Base-by-base conservation (phyloP, 2,329 filamentous ascomycete species). In the Cryphonectria naterciae region DNA sequence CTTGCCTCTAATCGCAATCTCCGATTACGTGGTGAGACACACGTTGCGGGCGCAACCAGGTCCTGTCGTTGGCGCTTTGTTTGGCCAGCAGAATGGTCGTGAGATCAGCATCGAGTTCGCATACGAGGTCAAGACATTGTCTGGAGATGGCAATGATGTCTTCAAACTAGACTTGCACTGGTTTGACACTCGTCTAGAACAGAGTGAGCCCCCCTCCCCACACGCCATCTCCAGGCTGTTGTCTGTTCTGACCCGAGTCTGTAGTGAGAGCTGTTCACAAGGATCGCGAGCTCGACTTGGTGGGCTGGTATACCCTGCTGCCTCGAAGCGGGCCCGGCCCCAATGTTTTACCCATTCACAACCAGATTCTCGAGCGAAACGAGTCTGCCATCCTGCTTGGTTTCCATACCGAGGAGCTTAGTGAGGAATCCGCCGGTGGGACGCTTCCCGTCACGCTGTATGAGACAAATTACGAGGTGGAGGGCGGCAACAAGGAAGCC, bases 1-100 rank as follows among this genome's bases (percentile, higher is more conserved):
- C 37, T 91, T 99, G 65, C 95, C 97, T 67, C 92, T 98, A 75
- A 93, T 99, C 82, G 97, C 93, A 74, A 96, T 99, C 77, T 97
- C 95, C 76, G 96, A 99, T 81, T 97, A 97, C 80, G 94, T 98
- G 80, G 97, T 95, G 71, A 90, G 96, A 72, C 95, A 97, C 81
- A 93, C 91, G 1, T 87, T 97, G 70, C 90, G 96, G 71, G 85
- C 89, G 67, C 91, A 94, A 76, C 80, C 85, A 25, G 93, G 93
- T 0, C 94, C 94, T 22, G 87, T 98, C 25, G 88, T 95, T 3
- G 96, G 96, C 70, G 94, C 92, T 67, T 86, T 99, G n/a, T 83
- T 99, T 7, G 96, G 96, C 22, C 93, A 96, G 78, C 95, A 98
- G 76, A 93, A 94, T 84, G 95, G 95, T 28, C 91, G 94, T 70